These are phyloP conservation scores for Plasmodium cynomolgi DNA, from an alignment of 169 alveolate genomes.

Conservation along the genomic window DNA sequence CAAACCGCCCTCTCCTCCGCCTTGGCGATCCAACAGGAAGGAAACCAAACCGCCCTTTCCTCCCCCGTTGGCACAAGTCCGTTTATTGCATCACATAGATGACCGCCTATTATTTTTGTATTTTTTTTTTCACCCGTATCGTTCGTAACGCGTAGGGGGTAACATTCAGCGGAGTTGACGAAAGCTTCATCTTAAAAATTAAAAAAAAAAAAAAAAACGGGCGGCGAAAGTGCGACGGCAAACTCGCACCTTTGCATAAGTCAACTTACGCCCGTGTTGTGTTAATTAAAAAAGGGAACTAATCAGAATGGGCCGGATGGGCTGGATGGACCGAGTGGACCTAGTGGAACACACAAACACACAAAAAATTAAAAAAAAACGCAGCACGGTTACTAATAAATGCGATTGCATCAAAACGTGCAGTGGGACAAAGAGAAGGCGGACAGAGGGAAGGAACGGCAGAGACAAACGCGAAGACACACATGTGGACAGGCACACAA, in stretches of 20 bases:
- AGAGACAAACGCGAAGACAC: background rate
- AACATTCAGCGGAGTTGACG: background rate
- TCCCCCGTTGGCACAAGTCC: background rate
- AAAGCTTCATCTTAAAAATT: background rate
- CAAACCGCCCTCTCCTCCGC: too few relatives aligned
- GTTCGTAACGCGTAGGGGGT: background rate
- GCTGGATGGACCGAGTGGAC: too few relatives aligned
- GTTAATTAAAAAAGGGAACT: constrained; percentile 1
- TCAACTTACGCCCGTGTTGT: constrained; percentile 5
- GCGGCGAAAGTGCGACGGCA: background rate
- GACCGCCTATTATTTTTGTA: background rate
- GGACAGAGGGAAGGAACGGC: background rate
- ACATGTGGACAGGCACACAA: background rate
- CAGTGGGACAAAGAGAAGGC: background rate
- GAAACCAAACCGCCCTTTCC: background rate
- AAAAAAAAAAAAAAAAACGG: background rate
- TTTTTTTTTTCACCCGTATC: background rate
- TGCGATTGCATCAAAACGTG: background rate
- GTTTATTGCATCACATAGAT: background rate
- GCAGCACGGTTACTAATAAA: background rate
- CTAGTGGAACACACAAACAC: background rate
- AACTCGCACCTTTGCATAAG: background rate
- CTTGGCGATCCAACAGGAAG: background rate
- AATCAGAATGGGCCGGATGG: background rate
- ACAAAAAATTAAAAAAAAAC: background rate